Percentiles rank a stretch among this genome's conserved stretches.
Evolutionary conservation across 1,284 basidiomycete genomes (phyloP).

Genomic region (Ceratobasidium sp.): DNA sequence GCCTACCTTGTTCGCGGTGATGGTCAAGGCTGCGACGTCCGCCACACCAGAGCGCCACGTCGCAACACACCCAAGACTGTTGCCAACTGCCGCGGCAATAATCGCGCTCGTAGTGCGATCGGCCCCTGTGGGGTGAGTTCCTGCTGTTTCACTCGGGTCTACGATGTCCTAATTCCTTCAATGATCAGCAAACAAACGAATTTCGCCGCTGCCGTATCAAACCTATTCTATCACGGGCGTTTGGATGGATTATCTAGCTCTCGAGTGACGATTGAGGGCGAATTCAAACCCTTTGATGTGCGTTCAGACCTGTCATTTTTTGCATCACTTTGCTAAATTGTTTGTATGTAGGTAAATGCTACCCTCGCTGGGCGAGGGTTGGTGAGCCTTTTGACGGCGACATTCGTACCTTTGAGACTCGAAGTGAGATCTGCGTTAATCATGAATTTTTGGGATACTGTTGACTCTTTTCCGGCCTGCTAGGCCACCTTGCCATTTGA

Average conservation of each 20-base stretch:
- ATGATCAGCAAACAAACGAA: conserved; percentile 67
- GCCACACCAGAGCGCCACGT: conserved; percentile 55
- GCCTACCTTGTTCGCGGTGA: conserved; percentile 74
- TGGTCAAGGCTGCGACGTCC: conserved; percentile 65
- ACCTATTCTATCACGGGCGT: conserved; percentile 62
- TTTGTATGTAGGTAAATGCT: conserved; percentile 58
- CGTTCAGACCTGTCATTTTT: conserved; percentile 14
- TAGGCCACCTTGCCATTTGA: conserved; percentile 64
- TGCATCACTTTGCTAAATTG: neutral
- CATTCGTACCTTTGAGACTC: conserved; percentile 68
- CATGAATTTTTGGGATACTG: neutral
- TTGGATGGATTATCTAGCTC: neutral
- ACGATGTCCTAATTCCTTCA: conserved; percentile 25
- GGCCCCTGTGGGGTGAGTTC: conserved; percentile 68
- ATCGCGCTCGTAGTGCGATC: conserved; percentile 75
- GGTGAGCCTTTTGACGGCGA: conserved; percentile 72
- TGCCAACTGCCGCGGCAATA: conserved; percentile 71
- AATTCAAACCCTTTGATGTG: conserved; percentile 60
- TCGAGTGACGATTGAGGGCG: neutral
- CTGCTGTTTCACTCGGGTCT: neutral
- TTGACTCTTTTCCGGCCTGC: conserved; percentile 18
- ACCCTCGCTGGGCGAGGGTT: conserved; percentile 67
- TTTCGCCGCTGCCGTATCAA: conserved; percentile 64
- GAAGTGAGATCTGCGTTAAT: conserved; percentile 61
- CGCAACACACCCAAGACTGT: conserved; percentile 71